Base-by-base conservation (phyloP, 202 grass and related monocot genomes). In the Cymbopogon flexuosus region DNA sequence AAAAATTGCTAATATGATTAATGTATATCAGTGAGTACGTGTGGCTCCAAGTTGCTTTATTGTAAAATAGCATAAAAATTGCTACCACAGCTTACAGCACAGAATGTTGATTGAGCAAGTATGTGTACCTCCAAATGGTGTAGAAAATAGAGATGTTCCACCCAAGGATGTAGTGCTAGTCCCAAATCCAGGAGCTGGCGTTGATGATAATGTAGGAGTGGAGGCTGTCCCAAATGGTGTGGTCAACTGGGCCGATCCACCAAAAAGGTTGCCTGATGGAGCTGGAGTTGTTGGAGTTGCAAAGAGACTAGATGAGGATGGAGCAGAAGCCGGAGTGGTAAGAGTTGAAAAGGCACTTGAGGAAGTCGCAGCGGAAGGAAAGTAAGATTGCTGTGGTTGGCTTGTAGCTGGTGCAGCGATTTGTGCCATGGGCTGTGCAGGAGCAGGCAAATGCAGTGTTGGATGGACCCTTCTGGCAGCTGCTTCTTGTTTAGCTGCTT, bases 401-500 rank as follows among this genome's bases (percentile, higher is more conserved):
- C 76, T 93, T 68, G 84, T 75, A 39, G 59, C 70, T 76, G 90
- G 73, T 45, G 79, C 66, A 72, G 77, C 71, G 62, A 58, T 43
- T 79, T 92, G 94, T 45, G 85, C 59, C 19, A 82, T 85, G 73
- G 90, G 79, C 70, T 92, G 88, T 68, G 70, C 54, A 88, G 84
- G 81, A 81, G 95, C 64, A 84, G 95, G 87, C 42, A 98, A 76
- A 87, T 98, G 92, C 81, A 98, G 75, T 61, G 95, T 98, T 66
- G 92, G 95, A 81, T 98, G 92, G 29, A 98, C 88, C 82, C 90
- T 93, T 89, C 68, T 89, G 18, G 92, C 88, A 72, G 95, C 95
- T 31, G 82, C 92, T 89, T 94, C 92, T 90, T 82, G 76, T 69
- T 94, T 92, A 83, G 95, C 90, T 33, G 72, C 82, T 89, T 98